Conservation (phyloP, 2,329 filamentous ascomycete genomes). For the Dryadomyces sulphureus region DNA sequence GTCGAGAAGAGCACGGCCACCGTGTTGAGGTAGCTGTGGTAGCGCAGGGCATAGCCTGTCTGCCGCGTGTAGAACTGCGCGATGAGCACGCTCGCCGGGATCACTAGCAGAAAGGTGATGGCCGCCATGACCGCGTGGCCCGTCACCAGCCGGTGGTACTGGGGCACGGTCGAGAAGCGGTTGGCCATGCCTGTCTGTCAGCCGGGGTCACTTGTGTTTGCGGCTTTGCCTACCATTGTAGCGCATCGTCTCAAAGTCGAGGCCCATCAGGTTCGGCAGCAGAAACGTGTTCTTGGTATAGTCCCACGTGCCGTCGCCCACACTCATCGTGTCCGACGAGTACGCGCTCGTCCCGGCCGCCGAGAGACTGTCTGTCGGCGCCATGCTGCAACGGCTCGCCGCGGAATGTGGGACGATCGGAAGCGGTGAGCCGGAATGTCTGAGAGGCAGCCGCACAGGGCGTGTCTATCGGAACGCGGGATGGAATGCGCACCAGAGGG, state of each 20-base stretch:
- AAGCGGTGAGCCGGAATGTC: background rate
- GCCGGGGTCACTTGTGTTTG: background rate
- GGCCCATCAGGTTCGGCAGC: slow-evolving; percentile 58
- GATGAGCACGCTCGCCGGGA: slow-evolving; percentile 60
- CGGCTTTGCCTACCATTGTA: slow-evolving; percentile 53
- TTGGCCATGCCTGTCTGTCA: slow-evolving; percentile 57
- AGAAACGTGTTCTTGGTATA: slow-evolving; percentile 63
- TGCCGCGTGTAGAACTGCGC: slow-evolving; percentile 55
- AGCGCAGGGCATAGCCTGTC: slow-evolving; percentile 45
- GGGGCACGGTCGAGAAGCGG: slow-evolving; percentile 51
- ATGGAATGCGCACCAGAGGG: no score
- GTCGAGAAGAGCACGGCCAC: slow-evolving; percentile 53
- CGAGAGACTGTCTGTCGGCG: slow-evolving; percentile 46
- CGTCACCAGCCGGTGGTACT: slow-evolving; percentile 57
- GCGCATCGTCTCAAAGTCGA: slow-evolving; percentile 69
- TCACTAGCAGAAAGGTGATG: slow-evolving; percentile 58
- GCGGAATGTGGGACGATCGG: background rate
- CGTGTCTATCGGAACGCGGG: background rate
- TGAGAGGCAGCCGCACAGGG: background rate
- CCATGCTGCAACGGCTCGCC: slow-evolving; percentile 27
- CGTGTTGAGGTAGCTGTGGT: slow-evolving; percentile 63
- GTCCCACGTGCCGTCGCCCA: slow-evolving; percentile 77
- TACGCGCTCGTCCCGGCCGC: slow-evolving; percentile 60
- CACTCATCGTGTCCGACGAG: slow-evolving; percentile 56
- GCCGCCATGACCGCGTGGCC: slow-evolving; percentile 60